Conservation (phyloP, 129 eudicot species). For the Erigeron canadensis region DNA sequence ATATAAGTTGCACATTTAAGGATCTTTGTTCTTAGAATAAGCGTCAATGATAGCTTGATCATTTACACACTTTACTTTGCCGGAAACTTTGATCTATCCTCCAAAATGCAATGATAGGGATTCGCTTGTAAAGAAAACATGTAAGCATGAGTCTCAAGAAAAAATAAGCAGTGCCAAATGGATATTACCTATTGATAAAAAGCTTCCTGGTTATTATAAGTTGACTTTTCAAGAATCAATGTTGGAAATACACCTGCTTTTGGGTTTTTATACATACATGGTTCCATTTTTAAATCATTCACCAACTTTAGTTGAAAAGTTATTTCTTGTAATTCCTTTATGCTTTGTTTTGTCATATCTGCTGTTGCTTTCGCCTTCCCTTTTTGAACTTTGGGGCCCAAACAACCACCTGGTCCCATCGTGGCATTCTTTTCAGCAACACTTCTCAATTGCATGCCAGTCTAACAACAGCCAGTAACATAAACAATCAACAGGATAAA, state of each 20-base stretch:
- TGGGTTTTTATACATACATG: conserved; percentile 23
- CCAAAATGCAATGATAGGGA: conserved; percentile 15
- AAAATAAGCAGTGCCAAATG: conserved; percentile 11
- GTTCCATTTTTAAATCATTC: conserved; percentile 19
- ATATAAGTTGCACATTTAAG: conserved; percentile 70
- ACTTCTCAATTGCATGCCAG: conserved; percentile 42
- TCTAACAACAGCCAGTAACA: conserved; percentile 39
- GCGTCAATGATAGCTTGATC: conserved; percentile 46
- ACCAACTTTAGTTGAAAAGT: conserved; percentile 24
- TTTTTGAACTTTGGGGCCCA: conserved; percentile 28
- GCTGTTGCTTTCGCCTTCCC: conserved; percentile 36
- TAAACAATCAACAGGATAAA: too few relatives aligned
- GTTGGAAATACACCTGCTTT: conserved; percentile 14
- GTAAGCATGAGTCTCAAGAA: conserved; percentile 8
- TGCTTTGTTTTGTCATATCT: conserved; percentile 41
- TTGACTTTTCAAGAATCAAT: conserved; percentile 16
- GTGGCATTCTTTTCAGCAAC: conserved; percentile 36
- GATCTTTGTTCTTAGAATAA: conserved; percentile 75
- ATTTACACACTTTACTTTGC: conserved; percentile 37
- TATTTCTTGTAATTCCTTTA: conserved; percentile 43
- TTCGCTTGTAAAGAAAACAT: conserved; percentile 2
- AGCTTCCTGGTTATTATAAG: conserved; percentile 5
- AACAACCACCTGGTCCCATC: conserved; percentile 36
- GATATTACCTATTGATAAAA: conserved; percentile 25
- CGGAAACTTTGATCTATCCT: conserved; percentile 36